phyloP scores from a whole-genome alignment of 1,139 yeast genomes.

The Yamadazyma diospyri region DNA sequence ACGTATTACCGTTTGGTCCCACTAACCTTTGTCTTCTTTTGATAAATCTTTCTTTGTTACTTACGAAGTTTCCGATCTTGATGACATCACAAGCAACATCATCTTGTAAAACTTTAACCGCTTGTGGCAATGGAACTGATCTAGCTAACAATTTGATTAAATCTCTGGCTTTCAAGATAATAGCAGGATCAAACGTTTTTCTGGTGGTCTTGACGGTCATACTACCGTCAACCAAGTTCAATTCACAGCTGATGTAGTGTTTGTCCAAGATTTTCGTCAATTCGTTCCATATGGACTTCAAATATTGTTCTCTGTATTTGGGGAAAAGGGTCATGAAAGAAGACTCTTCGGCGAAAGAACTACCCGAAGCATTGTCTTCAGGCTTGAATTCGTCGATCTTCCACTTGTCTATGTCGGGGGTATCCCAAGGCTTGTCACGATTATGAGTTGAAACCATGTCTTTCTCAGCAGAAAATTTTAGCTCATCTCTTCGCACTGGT shows the following conservation, averaged over 20 bases:
- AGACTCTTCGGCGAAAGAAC: slow-evolving; percentile 89
- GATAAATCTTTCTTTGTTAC: slow-evolving; percentile 89
- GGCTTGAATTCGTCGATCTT: slow-evolving; percentile 81
- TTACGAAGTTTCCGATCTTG: slow-evolving; percentile 85
- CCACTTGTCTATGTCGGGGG: slow-evolving; percentile 96
- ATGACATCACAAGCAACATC: slow-evolving; percentile 95
- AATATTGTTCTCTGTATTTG: slow-evolving; percentile 88
- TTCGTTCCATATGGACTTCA: slow-evolving; percentile 90
- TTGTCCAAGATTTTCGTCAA: slow-evolving; percentile 76
- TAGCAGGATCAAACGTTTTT: slow-evolving; percentile 93
- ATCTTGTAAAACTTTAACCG: slow-evolving; percentile 84
- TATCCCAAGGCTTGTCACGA: slow-evolving; percentile 97
- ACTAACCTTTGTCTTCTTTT: slow-evolving; percentile 95
- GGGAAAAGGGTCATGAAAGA: slow-evolving; percentile 95
- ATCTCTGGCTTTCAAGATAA: slow-evolving; percentile 91
- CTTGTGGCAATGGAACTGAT: slow-evolving; percentile 97
- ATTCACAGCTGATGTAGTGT: slow-evolving; percentile 72
- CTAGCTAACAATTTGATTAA: slow-evolving; percentile 89
- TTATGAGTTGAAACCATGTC: slow-evolving; percentile 88
- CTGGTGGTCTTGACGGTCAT: slow-evolving; percentile 96
- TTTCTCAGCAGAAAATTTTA: slow-evolving; percentile 8
- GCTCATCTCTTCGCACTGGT: slow-evolving; percentile 12
- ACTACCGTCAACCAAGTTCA: slow-evolving; percentile 92
- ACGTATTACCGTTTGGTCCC: slow-evolving; percentile 96
- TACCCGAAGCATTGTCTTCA: slow-evolving; percentile 83